Base-by-base conservation (phyloP, 2,329 filamentous ascomycete genomes). In the Talaromyces verruculosus region DNA sequence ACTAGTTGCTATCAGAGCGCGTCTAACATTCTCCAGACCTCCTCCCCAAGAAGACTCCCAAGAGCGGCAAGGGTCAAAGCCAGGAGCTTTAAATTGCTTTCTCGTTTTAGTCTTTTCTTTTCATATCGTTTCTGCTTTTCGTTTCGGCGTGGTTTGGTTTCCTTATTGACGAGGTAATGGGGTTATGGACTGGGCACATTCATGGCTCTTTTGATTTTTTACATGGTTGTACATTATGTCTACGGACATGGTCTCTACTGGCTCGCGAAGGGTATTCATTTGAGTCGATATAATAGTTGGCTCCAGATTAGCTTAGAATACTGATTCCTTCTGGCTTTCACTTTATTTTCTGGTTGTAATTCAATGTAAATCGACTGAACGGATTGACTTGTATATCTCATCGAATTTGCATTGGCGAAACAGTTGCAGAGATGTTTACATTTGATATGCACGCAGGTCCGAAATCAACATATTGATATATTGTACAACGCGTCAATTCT, bases 21-120 rank as follows among this genome's bases (percentile, higher is more conserved):
- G 65, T 30, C 71, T 78, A 71, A 76, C 69, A 55, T 51, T n/a
- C 61, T 65, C 10, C 77, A 96, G 94, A 99, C 85, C 91, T 99
- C 70, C 89, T 99, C 72, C 95, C 95, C 79, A 98, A 99, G 93
- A 98, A 98, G 92, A 97, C 95, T 66, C 87, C 89, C 81, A 97
- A 98, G 91, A 86, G 87, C 80, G 91, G 91, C 84, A 97, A 97
- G 89, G 90, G 88, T 80, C 86, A 88, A 75, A 96, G 92, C 85
- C 93, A 97, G 85, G 93, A 97, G 87, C 87, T 98, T 85, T 98
- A 92, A 87, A 84, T 77, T 75, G 76, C 75, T 65, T 61, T 60
- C 75, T 81, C 84, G 83, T 81, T 80, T 82, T 84, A 78, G 76
- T 78, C 77, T 76, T 79, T 78, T 88, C 81, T 80, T 33, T 80